Evolutionary conservation across 1,284 basidiomycete genomes (phyloP), one percentile per base, ranked within the genome.

Genomic region (Cutaneotrichosporon daszewskae): DNA sequence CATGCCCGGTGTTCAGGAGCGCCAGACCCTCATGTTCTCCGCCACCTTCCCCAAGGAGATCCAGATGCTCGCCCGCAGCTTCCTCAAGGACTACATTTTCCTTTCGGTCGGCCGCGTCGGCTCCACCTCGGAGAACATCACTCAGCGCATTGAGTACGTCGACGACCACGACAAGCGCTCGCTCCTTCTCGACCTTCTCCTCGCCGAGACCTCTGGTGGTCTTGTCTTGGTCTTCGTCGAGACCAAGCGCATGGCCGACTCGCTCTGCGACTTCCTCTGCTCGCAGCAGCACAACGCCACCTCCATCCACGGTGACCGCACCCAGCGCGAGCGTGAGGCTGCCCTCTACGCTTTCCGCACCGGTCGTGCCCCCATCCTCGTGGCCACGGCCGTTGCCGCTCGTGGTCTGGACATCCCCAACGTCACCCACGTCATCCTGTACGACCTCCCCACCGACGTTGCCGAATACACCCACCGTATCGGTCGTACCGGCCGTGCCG

Each of bases 21-120:
- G 95, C 53, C 95, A 98, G 72, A 99, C 95, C 8, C 86, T 99
- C 75, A 98, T 99, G 94, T 99, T 99, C 77, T 91, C 87, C 53
- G 95, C 95, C 36, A 98, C 95, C 37, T 98, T 99, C 84, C 95
- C 94, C 43, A 85, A 91, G 45, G 95, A 99, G 72, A 99, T 99
- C 58, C 95, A 99, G 74, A 81, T 94, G 72, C 87, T 97, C 52
- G 92, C 94, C 44, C 83, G 86, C 67, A 87, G 92, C 72, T 97
- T 96, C 79, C 76, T 92, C 64, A 92, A 92, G 75, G 76, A 78
- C 57, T 97, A 97, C 74, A 84, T 98, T 68, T 98, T 98, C 83
- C 81, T 99, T 36, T 94, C 89, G 38, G 95, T 99, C 49, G 95
- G 95, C 20, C 88, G 95, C 68, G 95, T 98, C 47, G 95, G 95